Evolutionary conservation across 148 eudicot genomes (phyloP), one percentile per base, ranked within the genome.

Genomic region (Chenopodium album): DNA sequence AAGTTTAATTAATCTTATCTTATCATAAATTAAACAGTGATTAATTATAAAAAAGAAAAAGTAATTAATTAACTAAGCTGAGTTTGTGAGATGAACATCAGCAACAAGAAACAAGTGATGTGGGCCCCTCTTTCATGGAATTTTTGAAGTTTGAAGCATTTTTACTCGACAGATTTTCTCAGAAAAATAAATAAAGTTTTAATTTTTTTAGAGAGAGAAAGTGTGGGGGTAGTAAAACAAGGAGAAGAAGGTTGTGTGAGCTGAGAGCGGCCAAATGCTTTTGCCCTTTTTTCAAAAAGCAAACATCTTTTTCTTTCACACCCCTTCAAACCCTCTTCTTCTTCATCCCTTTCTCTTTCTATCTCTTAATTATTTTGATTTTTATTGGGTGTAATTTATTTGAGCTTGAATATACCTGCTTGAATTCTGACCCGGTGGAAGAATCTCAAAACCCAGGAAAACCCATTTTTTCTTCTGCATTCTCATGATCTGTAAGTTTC

Each of bases 401-500:
- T 77, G 29, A 46, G 50, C 60, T 56, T 56, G 60, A 16, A 56
- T 12, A 14, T 62, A 52, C 76, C 79, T 75, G 83, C 28, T 17
- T 62, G 54, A 77, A 69, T 67, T 80, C 74, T 66, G 7, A 60
- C 12, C 73, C 85, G 85, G 80, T 86, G 75, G 66, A 47, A 77
- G 78, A 67, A 62, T 79, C 82, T 48, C 78, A 89, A 81, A 72
- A 67, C 83, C 76, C 83, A 85, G 65, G 50, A 77, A 76, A 76
- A 80, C 81, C 80, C 77, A 46, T 19, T 9, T 63, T 78, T 74
- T 73, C 79, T 78, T 74, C 80, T 52, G 66, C 81, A 82, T 84
- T 85, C 41, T 28, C 82, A 87, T 92, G 90, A 87, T 83, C 90
- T 87, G 97, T 92, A 84, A 86, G 97, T 86, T 56, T 56, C 72